Percentiles rank a stretch among this genome's conserved stretches.
Evolutionary conservation across 192 early-diverging fungal species (phyloP).

Genomic region (Borealophlyctis nickersoniae): DNA sequence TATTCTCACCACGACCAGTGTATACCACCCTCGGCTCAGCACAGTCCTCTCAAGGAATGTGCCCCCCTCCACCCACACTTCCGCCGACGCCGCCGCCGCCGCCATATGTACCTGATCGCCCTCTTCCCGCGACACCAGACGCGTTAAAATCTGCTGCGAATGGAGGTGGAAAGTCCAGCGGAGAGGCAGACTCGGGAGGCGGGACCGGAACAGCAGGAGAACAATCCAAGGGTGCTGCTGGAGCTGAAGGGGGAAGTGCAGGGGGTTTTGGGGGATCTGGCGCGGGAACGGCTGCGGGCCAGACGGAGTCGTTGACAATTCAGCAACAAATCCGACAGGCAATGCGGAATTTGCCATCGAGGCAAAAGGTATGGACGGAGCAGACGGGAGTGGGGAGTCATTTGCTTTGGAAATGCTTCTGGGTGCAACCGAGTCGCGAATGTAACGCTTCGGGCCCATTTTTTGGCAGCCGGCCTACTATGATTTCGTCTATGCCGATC

Average conservation of each 20-base stretch:
- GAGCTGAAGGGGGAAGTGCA: neutral
- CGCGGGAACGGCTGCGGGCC: slow-evolving; percentile 4
- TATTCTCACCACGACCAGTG: slow-evolving; percentile 22
- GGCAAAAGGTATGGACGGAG: neutral
- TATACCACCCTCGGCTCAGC: slow-evolving; percentile 20
- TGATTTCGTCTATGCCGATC: slow-evolving; percentile 48
- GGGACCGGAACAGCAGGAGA: neutral
- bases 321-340: neutral
- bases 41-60: too few relatives aligned
- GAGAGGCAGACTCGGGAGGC: neutral
- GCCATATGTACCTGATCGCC: slow-evolving; percentile 16
- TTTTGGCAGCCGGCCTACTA: slow-evolving; percentile 4
- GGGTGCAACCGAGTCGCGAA: neutral
- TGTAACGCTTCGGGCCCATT: neutral
- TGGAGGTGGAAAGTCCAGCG: slow-evolving; percentile 2
- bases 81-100: slow-evolving; percentile 31
- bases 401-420: neutral
- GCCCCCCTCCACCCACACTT: neutral
- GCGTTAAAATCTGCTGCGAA: neutral
- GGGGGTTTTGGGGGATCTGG: neutral
- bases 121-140: slow-evolving; percentile 16
- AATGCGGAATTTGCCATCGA: too few relatives aligned
- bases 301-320: neutral
- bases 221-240: neutral
- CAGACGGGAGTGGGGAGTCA: neutral